These are phyloP conservation scores for Colletotrichum sp. DNA, from an alignment of 2,329 filamentous ascomycete species.

Conservation along the genomic window DNA sequence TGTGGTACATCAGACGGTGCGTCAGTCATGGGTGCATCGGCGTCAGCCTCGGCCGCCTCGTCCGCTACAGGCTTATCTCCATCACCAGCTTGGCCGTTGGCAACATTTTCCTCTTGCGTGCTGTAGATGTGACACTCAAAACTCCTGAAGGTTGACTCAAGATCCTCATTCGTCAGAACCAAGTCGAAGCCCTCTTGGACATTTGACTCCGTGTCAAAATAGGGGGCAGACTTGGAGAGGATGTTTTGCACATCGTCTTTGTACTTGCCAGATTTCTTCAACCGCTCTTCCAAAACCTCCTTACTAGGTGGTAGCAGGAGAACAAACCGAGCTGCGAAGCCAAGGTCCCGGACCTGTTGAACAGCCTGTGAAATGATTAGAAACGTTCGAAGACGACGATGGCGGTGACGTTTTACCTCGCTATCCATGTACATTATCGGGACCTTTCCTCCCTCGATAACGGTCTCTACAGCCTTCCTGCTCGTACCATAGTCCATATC, in stretches of 20 bases:
- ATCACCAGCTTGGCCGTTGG: background rate
- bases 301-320: conserved; percentile 51
- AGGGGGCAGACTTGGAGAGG: conserved; percentile 24
- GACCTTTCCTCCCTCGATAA: conserved; percentile 63
- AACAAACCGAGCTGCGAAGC: conserved; percentile 60
- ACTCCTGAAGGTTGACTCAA: conserved; percentile 7
- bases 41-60: background rate
- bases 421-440: conserved; percentile 59
- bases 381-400: background rate
- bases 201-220: conserved; percentile 27
- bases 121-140: conserved; percentile 16
- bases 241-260: conserved; percentile 26
- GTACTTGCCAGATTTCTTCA: conserved; percentile 30
- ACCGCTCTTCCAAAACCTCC: conserved; percentile 29
- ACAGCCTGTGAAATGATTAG: conserved; percentile 46
- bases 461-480: conserved; percentile 54
- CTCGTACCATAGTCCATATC: conserved; percentile 62
- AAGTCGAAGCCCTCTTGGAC: conserved; percentile 14
- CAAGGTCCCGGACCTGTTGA: conserved; percentile 62
- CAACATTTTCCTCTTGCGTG: background rate
- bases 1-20: background rate
- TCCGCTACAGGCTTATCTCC: background rate
- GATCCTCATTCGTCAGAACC: conserved; percentile 19
- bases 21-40: conserved; percentile 11
- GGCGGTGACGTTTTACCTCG: conserved; percentile 46